Percentiles rank a stretch among this genome's conserved stretches.
Evolutionary conservation across 1,284 basidiomycete species (phyloP).

Genomic region (Rhodotorula sp.): DNA sequence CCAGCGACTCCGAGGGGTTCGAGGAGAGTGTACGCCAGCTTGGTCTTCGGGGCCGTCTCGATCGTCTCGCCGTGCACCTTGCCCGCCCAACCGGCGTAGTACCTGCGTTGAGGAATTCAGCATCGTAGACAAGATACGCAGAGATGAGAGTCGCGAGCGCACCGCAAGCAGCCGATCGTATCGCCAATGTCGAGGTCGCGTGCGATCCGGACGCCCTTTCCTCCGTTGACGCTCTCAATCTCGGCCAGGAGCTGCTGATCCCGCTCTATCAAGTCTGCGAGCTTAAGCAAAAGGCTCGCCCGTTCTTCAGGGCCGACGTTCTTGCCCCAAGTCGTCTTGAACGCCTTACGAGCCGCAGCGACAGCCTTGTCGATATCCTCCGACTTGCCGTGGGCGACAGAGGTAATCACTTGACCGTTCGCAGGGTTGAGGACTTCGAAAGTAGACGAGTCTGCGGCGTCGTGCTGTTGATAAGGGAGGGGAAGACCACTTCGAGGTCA

Average conservation of each 20-base stretch:
- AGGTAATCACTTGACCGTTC: slow-evolving; percentile 20
- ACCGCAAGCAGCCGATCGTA: slow-evolving; percentile 23
- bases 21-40: slow-evolving; percentile 32
- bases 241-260: slow-evolving; percentile 30
- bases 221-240: slow-evolving; percentile 32
- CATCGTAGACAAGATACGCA: no score
- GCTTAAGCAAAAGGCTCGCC: slow-evolving; percentile 26
- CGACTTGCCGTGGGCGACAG: slow-evolving; percentile 19
- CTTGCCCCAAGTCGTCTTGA: slow-evolving; percentile 38
- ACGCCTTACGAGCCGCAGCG: slow-evolving; percentile 32
- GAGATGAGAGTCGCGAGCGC: background rate
- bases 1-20: slow-evolving; percentile 35
- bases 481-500: background rate
- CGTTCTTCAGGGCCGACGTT: slow-evolving; percentile 17
- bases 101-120: background rate
- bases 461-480: slow-evolving; percentile 2
- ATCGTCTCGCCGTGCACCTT: slow-evolving; percentile 37
- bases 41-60: slow-evolving; percentile 26
- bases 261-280: slow-evolving; percentile 39
- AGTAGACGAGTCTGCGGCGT: slow-evolving; percentile 11
- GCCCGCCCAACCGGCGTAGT: slow-evolving; percentile 39
- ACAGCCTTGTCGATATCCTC: slow-evolving; percentile 36
- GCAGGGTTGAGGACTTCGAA: slow-evolving; percentile 36
- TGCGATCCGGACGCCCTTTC: slow-evolving; percentile 35
- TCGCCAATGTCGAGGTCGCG: slow-evolving; percentile 34